Evolutionary conservation across 2,329 filamentous ascomycete species (phyloP).

Genomic region (Phyllosticta ampelicida): DNA sequence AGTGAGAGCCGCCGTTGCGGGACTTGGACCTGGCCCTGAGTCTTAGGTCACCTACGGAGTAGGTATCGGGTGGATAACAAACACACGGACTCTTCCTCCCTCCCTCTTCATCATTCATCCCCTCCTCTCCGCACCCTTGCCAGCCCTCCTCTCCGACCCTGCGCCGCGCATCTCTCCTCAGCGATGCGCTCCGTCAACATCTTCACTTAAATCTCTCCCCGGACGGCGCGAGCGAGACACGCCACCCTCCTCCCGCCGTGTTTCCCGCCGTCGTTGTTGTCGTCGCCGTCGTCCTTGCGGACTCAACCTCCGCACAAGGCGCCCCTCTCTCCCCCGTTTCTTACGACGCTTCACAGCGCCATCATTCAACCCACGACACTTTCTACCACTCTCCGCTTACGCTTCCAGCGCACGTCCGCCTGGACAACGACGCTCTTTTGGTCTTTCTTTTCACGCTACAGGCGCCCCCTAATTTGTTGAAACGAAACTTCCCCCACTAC

Average conservation of each 20-base stretch:
- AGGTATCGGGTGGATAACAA: background rate
- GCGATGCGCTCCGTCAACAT: constrained; percentile 5
- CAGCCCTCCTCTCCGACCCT: background rate
- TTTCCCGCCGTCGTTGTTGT: background rate
- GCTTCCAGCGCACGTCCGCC: background rate
- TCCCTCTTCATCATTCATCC: background rate
- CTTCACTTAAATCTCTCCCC: constrained; percentile 2
- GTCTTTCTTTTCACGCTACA: constrained; percentile 3
- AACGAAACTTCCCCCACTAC: background rate
- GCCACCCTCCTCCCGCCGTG: background rate
- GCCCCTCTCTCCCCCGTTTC: background rate
- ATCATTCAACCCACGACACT: background rate
- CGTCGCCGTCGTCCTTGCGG: background rate
- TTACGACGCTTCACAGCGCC: background rate
- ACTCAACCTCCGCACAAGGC: background rate
- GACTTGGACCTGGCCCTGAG: too few species aligned
- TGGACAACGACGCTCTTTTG: constrained; percentile 8
- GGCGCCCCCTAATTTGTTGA: constrained; percentile 7
- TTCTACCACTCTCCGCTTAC: constrained; percentile 1
- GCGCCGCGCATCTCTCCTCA: constrained; percentile 6
- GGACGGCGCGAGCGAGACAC: constrained; percentile 8
- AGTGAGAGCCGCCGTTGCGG: too few species aligned
- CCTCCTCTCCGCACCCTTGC: background rate
- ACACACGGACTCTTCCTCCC: background rate
- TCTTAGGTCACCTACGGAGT: too few species aligned